Percentiles rank a stretch among this genome's conserved stretches.
Conservation (phyloP, 768 basidiomycete species). For the Boletus reticuloceps region DNA sequence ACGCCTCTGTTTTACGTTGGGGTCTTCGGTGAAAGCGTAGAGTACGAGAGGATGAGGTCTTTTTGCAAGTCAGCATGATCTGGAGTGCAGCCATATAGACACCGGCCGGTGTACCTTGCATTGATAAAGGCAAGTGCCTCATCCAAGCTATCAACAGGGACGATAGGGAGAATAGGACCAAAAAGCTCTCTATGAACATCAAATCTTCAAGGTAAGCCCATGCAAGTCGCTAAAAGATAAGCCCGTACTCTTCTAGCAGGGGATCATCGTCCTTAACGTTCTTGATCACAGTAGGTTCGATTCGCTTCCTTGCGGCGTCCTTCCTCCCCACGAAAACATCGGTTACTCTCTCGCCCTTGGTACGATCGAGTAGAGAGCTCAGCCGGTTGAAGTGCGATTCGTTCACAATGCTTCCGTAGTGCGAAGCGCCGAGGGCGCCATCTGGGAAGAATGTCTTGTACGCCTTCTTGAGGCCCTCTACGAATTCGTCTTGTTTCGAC, state of each 20-base stretch:
- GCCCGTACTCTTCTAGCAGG: slow-evolving; percentile 54
- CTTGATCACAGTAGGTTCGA: slow-evolving; percentile 61
- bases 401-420: slow-evolving; percentile 53
- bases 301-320: slow-evolving; percentile 36
- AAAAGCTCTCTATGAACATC: slow-evolving; percentile 58
- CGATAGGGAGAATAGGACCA: slow-evolving; percentile 65
- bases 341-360: slow-evolving; percentile 53
- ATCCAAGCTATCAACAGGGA: slow-evolving; percentile 53
- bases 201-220: background rate
- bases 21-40: slow-evolving; percentile 60
- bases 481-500: slow-evolving; percentile 44
- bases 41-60: slow-evolving; percentile 61
- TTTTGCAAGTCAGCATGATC: slow-evolving; percentile 4
- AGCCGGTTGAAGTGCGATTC: slow-evolving; percentile 54
- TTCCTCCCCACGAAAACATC: slow-evolving; percentile 44
- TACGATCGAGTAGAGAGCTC: slow-evolving; percentile 46
- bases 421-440: slow-evolving; percentile 42
- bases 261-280: slow-evolving; percentile 54
- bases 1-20: slow-evolving; percentile 40
- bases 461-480: slow-evolving; percentile 42
- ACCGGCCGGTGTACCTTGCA: slow-evolving; percentile 37
- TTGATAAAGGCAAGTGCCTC: slow-evolving; percentile 58
- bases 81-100: background rate
- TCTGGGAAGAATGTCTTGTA: slow-evolving; percentile 52
- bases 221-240: background rate